These are phyloP conservation scores for Clarireedia paspali DNA, from an alignment of 2,329 filamentous ascomycete species.

Conservation along the genomic window DNA sequence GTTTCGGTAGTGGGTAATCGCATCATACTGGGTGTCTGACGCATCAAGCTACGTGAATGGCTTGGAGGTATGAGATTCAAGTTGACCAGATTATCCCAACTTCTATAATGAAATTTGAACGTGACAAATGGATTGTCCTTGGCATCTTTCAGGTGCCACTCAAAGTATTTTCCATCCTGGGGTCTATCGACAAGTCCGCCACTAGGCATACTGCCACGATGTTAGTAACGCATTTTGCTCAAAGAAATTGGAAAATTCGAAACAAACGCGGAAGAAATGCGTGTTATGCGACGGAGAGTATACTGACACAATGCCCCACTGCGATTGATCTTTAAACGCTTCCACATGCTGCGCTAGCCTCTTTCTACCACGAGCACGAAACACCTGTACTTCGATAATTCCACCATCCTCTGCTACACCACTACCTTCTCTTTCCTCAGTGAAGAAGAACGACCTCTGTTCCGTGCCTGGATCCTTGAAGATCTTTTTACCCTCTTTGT, in stretches of 20 bases:
- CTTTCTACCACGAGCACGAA: slow-evolving; percentile 42
- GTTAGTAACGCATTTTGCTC: background rate
- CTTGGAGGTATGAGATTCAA: slow-evolving; percentile 37
- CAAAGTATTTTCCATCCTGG: slow-evolving; percentile 42
- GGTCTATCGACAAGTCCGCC: slow-evolving; percentile 46
- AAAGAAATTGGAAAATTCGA: too few relatives aligned
- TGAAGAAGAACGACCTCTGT: slow-evolving; percentile 43
- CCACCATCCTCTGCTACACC: slow-evolving; percentile 46
- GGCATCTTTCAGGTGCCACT: slow-evolving; percentile 44
- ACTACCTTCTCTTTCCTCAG: slow-evolving; percentile 20
- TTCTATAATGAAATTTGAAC: slow-evolving; percentile 51
- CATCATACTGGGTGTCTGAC: background rate
- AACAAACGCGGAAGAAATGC: background rate
- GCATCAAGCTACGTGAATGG: slow-evolving; percentile 11
- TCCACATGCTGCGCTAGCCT: slow-evolving; percentile 36
- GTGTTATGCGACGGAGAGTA: background rate
- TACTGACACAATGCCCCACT: slow-evolving; percentile 47
- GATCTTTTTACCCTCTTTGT: slow-evolving; percentile 31
- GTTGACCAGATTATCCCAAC: slow-evolving; percentile 39
- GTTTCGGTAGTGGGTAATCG: background rate
- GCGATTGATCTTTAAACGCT: slow-evolving; percentile 39
- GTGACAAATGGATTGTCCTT: slow-evolving; percentile 44
- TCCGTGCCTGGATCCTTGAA: slow-evolving; percentile 37
- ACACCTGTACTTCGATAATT: slow-evolving; percentile 45
- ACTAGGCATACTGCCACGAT: slow-evolving; percentile 39